phyloP scores from a whole-genome alignment of 176 grass and related monocot genomes.

The Phoenix roebelenii region DNA sequence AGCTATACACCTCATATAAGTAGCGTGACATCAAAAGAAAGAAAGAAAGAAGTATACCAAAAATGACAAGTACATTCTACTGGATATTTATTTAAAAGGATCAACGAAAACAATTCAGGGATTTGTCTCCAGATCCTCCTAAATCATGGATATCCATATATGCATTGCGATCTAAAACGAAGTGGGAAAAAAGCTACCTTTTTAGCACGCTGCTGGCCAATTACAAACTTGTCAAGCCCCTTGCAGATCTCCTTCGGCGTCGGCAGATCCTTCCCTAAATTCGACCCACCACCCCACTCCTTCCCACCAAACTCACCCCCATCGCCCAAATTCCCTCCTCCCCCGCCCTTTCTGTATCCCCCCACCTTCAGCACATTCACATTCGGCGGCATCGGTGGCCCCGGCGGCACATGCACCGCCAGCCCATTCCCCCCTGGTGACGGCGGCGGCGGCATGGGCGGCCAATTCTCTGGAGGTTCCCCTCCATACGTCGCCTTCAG shows the following conservation, averaged over 20 bases:
- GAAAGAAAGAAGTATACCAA: too few species aligned
- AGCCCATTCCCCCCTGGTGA: conserved; percentile 1
- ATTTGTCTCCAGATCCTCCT: too few species aligned
- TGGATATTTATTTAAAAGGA: too few species aligned
- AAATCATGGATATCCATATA: too few species aligned
- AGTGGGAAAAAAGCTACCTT: conserved; percentile 37
- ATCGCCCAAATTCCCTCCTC: background rate
- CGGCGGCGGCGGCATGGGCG: conserved; percentile 32
- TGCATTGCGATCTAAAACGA: too few species aligned
- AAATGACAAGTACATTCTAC: too few species aligned
- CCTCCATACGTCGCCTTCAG: conserved; percentile 5
- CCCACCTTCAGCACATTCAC: conserved; percentile 6
- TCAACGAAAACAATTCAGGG: too few species aligned
- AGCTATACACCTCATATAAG: too few species aligned
- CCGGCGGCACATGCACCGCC: conserved; percentile 7
- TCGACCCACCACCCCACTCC: conserved; percentile 79
- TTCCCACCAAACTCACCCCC: conserved; percentile 20
- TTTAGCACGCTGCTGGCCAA: conserved; percentile 78
- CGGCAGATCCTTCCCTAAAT: conserved; percentile 63
- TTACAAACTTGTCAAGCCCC: conserved; percentile 80
- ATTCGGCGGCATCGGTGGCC: conserved; percentile 16
- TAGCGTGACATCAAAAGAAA: too few species aligned
- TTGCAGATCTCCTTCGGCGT: conserved; percentile 92
- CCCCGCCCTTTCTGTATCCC: conserved; percentile 13
- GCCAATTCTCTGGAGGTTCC: conserved; percentile 39